Evolutionary conservation across 129 eudicot genomes (phyloP).

Genomic region (Oenanthe sinensis): DNA sequence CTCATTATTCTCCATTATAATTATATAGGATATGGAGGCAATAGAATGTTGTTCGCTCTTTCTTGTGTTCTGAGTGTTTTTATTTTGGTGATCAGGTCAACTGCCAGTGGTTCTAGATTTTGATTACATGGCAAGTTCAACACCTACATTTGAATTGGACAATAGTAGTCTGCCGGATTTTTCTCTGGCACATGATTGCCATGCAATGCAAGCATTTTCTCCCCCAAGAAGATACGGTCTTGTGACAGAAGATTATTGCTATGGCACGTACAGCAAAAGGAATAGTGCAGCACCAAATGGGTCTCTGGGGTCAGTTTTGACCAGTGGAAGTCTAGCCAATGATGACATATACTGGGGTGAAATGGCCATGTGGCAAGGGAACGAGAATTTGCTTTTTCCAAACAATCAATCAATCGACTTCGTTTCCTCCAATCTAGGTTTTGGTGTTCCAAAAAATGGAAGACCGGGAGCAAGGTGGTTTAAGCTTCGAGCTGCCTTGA

Average conservation of each 20-base stretch:
- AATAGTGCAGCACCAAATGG: constrained; percentile 10
- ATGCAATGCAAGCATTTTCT: constrained; percentile 16
- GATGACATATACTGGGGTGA: constrained; percentile 15
- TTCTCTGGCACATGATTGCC: constrained; percentile 13
- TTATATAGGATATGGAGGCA: not conserved
- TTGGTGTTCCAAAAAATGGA: constrained; percentile 14
- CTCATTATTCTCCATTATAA: not conserved
- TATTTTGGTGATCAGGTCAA: constrained; percentile 5
- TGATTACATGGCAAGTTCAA: constrained; percentile 3
- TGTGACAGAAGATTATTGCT: constrained; percentile 5
- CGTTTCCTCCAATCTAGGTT: constrained; percentile 16
- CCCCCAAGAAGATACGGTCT: constrained; percentile 13
- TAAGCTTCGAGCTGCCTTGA: constrained; percentile 35
- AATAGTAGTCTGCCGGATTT: constrained; percentile 7
- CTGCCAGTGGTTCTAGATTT: not conserved
- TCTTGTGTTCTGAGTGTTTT: not conserved
- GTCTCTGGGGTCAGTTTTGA: constrained; percentile 12
- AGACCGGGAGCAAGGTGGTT: constrained; percentile 33
- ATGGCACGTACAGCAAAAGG: not conserved
- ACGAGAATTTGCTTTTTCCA: constrained; percentile 14
- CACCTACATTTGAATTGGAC: constrained; percentile 3
- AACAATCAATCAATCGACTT: constrained; percentile 13
- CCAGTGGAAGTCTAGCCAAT: constrained; percentile 9
- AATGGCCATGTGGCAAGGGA: constrained; percentile 19
- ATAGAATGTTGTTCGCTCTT: not conserved